Percentiles rank a stretch among this genome's conserved stretches.
These are phyloP conservation scores for Smallanthus sonchifolius DNA, from an alignment of 129 eudicot genomes.

Conservation along the genomic window DNA sequence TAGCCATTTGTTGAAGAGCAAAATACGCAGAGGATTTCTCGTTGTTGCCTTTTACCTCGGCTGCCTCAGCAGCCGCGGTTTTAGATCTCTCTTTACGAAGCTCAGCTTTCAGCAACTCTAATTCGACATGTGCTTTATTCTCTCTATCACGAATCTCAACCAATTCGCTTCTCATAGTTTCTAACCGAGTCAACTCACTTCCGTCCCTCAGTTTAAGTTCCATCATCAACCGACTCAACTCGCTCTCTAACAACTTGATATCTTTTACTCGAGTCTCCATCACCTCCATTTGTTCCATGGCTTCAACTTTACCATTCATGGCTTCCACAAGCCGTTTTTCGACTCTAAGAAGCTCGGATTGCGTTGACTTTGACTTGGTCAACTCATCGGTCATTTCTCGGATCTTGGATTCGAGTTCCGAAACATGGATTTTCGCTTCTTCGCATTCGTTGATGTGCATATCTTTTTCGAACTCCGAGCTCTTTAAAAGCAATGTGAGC, in stretches of 20 bases:
- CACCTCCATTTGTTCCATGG: constrained; percentile 29
- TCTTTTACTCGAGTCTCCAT: constrained; percentile 25
- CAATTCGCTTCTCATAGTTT: constrained; percentile 23
- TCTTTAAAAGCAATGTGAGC: constrained; percentile 35
- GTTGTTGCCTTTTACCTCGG: constrained; percentile 37
- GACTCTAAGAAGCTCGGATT: constrained; percentile 18
- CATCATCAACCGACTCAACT: constrained; percentile 30
- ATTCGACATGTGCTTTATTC: constrained; percentile 42
- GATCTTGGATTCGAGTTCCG: constrained; percentile 39
- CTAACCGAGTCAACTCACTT: constrained; percentile 19
- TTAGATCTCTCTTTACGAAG: constrained; percentile 45
- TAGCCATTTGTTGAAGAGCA: constrained; percentile 43
- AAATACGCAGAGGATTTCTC: constrained; percentile 37
- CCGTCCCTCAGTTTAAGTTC: constrained; percentile 19
- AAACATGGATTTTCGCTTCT: constrained; percentile 28
- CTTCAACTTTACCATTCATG: constrained; percentile 32
- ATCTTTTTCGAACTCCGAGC: constrained; percentile 45
- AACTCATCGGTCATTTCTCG: constrained; percentile 29
- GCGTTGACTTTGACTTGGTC: constrained; percentile 28
- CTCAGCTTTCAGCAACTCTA: constrained; percentile 49
- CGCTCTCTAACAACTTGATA: constrained; percentile 33
- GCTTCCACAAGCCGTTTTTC: constrained; percentile 30
- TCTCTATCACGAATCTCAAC: constrained; percentile 26
- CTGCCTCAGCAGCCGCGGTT: constrained; percentile 43
- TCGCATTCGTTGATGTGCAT: constrained; percentile 39